Base-by-base conservation (phyloP, 352 stramenopile genomes). In the Pythium brachiatum region DNA sequence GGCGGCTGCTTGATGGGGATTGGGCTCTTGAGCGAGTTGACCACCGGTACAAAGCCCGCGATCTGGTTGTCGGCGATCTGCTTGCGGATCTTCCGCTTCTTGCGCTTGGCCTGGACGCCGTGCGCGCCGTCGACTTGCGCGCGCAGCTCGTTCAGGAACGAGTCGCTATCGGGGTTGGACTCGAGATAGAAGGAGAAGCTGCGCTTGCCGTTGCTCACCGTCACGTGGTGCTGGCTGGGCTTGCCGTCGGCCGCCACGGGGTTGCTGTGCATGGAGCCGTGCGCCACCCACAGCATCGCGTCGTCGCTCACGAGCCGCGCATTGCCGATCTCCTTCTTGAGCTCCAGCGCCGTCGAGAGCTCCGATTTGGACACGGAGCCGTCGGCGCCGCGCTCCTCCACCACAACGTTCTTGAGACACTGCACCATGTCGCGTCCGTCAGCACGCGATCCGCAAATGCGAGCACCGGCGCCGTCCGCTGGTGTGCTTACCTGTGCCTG, bases 271-370 rank as follows among this genome's bases (percentile, higher is more conserved):
- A 94, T 43, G 13, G 72, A 58, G n/a, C 72, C 70, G 26, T 79
- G 69, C 0, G 72, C 75, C 5, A 92, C 80, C 81, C 83, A 94
- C 27, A 94, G 57, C 68, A 92, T 77, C 2, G 62, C 62, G 47
- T 92, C 86, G 20, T 78, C 81, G 36, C 79, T 88, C 13, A 92
- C 86, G 7, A 94, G 68, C 0, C 86, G 81, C 55, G 86, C 86
- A 26, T 94, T 94, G 25, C 83, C 83, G 20, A 92, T 63, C 57
- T 94, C 86, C 59, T 92, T 92, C 60, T 87, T 88, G 39, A 94
- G 70, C 20, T 79, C 54, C 15, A 94, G 65, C 12, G 70, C 59
- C 3, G 59, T 73, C 50, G 74, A 65, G 20, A 92, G 68, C 23
- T 68, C 68, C 31, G 44, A 68, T 47, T 62, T 68, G 31, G 74